Base-by-base conservation (phyloP, 441 rosid genomes). In the Gossypium davidsonii region DNA sequence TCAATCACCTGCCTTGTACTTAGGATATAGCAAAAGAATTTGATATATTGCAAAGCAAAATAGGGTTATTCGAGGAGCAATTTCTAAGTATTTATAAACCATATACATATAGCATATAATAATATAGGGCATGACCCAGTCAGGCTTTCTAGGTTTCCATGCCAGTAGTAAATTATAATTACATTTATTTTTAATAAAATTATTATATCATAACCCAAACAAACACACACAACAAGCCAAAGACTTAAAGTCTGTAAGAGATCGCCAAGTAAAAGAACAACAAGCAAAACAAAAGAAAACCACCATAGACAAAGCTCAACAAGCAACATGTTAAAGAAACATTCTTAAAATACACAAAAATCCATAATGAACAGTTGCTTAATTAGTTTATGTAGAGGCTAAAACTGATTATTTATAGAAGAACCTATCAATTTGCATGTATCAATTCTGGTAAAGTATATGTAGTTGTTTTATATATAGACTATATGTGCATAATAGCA, bases 1-100 rank as follows among this genome's bases (percentile, higher is more conserved):
- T 80, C 81, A 62, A 83, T 71, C 67, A 83, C 80, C 74, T 79
- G 81, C 59, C 66, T 51, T 74, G 73, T 46, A 62, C 89, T 85
- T 67, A 18, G 56, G 56, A 51, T 17, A 8, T 20, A 55, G 12
- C 59, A 55, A 55, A 7, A 66, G 8, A 14, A 15, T 23, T 14
- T 60, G 37, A 21, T 14, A 67, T 67, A 8, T n/a, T 48, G 20
- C 57, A 49, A 31, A 49, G 1, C 42, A 67, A 67, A 48, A 1
- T 67, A 67, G 57, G 57, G 14, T 48, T 2, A 65, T n/a, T 8
- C 25, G 23, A 25, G 34, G 6, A 23, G 20, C 39, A 46, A 46
- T 14, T 48, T 46, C 57, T 14, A 37, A 42, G 53, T 21, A 44
- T 20, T 23, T 46, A 26, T 14, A 8, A 12, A 21, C 6, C 65